Conservation (phyloP, 1,284 basidiomycete species). For the Exobasidium rhododendri region DNA sequence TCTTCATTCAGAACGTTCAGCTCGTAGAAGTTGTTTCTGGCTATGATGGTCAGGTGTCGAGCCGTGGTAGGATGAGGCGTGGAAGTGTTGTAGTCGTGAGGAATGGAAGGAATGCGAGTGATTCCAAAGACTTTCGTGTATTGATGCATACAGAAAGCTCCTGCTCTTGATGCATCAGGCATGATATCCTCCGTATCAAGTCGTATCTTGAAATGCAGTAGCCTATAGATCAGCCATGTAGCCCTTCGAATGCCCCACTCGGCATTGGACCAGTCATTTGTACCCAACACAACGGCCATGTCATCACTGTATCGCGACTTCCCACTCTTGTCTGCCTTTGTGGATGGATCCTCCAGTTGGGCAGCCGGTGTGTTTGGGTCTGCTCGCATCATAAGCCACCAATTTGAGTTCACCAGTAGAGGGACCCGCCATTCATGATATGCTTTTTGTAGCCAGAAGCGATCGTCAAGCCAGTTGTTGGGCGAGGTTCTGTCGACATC, state of each 20-base stretch:
- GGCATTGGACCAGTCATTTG: slow-evolving; percentile 51
- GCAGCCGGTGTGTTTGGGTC: slow-evolving; percentile 58
- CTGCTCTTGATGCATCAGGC: slow-evolving; percentile 60
- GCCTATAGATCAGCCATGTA: slow-evolving; percentile 74
- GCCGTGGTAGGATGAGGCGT: slow-evolving; percentile 59
- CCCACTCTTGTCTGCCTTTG: slow-evolving; percentile 20
- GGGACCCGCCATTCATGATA: slow-evolving; percentile 88
- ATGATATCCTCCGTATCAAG: slow-evolving; percentile 65
- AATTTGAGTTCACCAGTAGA: slow-evolving; percentile 86
- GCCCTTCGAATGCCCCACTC: slow-evolving; percentile 82
- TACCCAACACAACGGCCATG: slow-evolving; percentile 51
- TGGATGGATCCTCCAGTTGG: slow-evolving; percentile 28
- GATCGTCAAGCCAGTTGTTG: slow-evolving; percentile 92
- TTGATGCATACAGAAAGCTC: slow-evolving; percentile 63
- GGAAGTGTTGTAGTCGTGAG: slow-evolving; percentile 56
- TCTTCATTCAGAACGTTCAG: slow-evolving; percentile 62
- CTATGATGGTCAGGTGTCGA: slow-evolving; percentile 68
- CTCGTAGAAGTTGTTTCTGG: slow-evolving; percentile 78
- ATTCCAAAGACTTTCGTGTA: slow-evolving; percentile 58
- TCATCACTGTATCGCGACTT: slow-evolving; percentile 58
- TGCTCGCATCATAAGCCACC: slow-evolving; percentile 83
- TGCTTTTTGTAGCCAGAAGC: slow-evolving; percentile 83
- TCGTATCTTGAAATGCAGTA: slow-evolving; percentile 72
- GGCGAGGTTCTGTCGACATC: slow-evolving; percentile 81
- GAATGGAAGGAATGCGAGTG: slow-evolving; percentile 56